Conservation (phyloP, 106 monocot species). For the Allium sativum region DNA sequence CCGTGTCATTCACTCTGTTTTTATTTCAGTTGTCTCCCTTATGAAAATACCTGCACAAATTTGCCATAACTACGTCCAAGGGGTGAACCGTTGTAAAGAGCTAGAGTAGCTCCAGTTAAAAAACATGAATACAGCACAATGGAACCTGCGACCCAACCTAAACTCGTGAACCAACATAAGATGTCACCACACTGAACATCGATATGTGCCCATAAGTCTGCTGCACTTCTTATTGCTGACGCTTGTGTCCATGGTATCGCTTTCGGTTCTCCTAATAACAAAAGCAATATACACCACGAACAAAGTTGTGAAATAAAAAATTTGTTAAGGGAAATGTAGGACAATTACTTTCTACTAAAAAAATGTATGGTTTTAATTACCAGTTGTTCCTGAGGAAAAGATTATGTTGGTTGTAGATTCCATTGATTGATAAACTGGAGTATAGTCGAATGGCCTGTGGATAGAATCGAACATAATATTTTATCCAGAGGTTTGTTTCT, state of each 20-base stretch:
- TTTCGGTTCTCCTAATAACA: slow-evolving; percentile 74
- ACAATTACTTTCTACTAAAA: not conserved
- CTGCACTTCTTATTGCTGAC: slow-evolving; percentile 72
- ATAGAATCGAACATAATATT: not conserved
- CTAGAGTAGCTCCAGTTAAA: slow-evolving; percentile 62
- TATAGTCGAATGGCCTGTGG: slow-evolving; percentile 43
- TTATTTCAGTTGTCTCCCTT: no score
- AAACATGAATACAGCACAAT: slow-evolving; percentile 74
- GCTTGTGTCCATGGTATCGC: slow-evolving; percentile 93
- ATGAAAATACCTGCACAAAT: slow-evolving; percentile 62
- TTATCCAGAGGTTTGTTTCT: no score
- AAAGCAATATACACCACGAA: not conserved
- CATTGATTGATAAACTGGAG: slow-evolving; percentile 49
- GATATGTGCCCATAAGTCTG: slow-evolving; percentile 59
- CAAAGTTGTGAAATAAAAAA: no score
- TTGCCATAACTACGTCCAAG: slow-evolving; percentile 77
- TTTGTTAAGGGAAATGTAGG: not conserved
- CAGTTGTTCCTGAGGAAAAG: slow-evolving; percentile 97
- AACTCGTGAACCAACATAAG: slow-evolving; percentile 84
- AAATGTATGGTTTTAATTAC: slow-evolving; percentile 12
- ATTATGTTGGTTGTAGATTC: slow-evolving; percentile 70
- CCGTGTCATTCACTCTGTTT: no score
- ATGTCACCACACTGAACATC: slow-evolving; percentile 57
- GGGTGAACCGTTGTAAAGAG: slow-evolving; percentile 88
- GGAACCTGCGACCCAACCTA: slow-evolving; percentile 94